Evolutionary conservation across 192 early-diverging fungal genomes (phyloP).

Genomic region (Linnemannia exigua): DNA sequence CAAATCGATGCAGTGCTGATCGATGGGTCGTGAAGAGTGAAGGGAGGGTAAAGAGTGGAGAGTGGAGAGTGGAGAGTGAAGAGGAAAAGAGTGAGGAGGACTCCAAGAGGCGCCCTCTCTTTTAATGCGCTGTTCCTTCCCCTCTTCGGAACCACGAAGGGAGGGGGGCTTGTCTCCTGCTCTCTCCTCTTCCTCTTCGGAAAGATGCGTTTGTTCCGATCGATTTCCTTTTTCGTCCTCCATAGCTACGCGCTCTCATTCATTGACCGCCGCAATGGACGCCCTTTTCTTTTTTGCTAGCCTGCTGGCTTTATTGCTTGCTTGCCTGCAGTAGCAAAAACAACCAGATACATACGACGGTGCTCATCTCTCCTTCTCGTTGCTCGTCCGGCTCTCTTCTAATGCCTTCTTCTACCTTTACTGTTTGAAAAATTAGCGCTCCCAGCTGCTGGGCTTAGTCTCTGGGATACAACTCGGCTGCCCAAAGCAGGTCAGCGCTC

Average conservation of each 20-base stretch:
- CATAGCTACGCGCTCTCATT: not conserved
- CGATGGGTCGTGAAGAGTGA: too few relatives aligned
- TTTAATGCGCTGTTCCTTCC: too few relatives aligned
- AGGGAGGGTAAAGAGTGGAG: not conserved
- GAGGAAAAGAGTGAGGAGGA: not conserved
- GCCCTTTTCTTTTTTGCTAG: constrained; percentile 3
- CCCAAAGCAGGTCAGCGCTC: too few relatives aligned
- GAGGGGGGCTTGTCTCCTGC: not conserved
- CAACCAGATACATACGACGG: too few relatives aligned
- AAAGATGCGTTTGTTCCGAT: not conserved
- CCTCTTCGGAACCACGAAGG: too few relatives aligned
- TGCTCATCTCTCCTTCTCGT: not conserved
- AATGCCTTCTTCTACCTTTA: not conserved
- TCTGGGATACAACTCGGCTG: too few relatives aligned
- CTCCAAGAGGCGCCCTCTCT: not conserved
- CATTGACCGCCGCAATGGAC: not conserved
- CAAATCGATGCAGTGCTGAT: too few relatives aligned
- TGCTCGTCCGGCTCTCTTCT: not conserved
- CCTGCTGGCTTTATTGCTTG: not conserved
- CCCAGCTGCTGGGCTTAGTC: too few relatives aligned
- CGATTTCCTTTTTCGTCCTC: constrained; percentile 10
- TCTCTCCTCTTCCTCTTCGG: not conserved
- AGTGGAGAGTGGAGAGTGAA: not conserved
- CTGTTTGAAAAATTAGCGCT: too few relatives aligned
- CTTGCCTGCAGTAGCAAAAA: not conserved